These are phyloP conservation scores for Myochromella boudieri DNA, from an alignment of 768 basidiomycete species.

Conservation along the genomic window DNA sequence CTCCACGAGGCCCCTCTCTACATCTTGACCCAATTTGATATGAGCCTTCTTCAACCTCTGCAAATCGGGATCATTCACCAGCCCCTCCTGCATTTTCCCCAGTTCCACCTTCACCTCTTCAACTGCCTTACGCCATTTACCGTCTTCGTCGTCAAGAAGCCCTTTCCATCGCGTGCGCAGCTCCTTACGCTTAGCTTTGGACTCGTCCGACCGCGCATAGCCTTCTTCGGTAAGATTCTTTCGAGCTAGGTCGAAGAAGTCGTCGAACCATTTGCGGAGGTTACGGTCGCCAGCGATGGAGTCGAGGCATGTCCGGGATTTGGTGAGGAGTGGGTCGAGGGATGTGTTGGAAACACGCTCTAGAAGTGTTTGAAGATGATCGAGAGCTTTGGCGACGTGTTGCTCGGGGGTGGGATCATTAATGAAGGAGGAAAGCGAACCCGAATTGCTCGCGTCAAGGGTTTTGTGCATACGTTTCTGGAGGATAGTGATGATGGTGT, in stretches of 20 bases:
- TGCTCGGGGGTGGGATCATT: slow-evolving; percentile 64
- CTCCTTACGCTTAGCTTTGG: slow-evolving; percentile 37
- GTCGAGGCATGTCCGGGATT: slow-evolving; percentile 41
- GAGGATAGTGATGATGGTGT: slow-evolving; percentile 54
- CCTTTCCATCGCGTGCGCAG: slow-evolving; percentile 51
- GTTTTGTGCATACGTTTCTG: slow-evolving; percentile 62
- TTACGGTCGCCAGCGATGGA: slow-evolving; percentile 54
- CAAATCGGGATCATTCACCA: slow-evolving; percentile 52
- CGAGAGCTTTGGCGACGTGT: slow-evolving; percentile 55
- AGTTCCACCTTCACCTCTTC: slow-evolving; percentile 45
- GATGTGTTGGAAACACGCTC: slow-evolving; percentile 55
- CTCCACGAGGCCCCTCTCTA: slow-evolving; percentile 42
- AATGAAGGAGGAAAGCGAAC: slow-evolving; percentile 55
- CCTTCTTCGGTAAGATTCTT: slow-evolving; percentile 48
- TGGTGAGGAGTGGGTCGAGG: slow-evolving; percentile 46
- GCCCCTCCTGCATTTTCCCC: slow-evolving; percentile 40
- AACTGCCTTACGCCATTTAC: slow-evolving; percentile 55
- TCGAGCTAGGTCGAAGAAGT: slow-evolving; percentile 47
- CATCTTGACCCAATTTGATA: slow-evolving; percentile 41
- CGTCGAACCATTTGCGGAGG: slow-evolving; percentile 54
- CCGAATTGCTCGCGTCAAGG: slow-evolving; percentile 42
- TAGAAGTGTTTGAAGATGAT: slow-evolving; percentile 43
- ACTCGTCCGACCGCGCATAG: slow-evolving; percentile 53
- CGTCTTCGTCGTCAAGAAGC: slow-evolving; percentile 43
- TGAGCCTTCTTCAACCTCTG: slow-evolving; percentile 47